Evolutionary conservation across 2,329 filamentous ascomycete genomes (phyloP).

Genomic region (Penicillium sp.): DNA sequence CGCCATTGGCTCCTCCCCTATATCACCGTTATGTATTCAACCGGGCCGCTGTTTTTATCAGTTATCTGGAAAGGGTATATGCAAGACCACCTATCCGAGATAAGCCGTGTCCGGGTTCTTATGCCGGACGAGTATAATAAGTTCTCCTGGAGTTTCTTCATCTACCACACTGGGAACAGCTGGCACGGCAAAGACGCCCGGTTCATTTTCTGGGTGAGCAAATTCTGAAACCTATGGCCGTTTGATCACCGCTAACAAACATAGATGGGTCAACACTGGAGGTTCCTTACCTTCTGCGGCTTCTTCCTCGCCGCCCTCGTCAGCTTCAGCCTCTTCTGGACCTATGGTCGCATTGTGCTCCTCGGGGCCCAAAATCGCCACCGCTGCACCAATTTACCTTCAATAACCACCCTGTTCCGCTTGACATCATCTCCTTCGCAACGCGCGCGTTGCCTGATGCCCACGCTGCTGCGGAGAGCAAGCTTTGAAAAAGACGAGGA

Average conservation of each 20-base stretch:
- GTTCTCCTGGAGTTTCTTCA: slow-evolving; percentile 70
- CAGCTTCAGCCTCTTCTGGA: slow-evolving; percentile 50
- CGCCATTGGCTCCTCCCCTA: slow-evolving; percentile 68
- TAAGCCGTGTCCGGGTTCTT: slow-evolving; percentile 62
- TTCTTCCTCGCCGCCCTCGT: slow-evolving; percentile 50
- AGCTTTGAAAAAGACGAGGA: slow-evolving; percentile 44
- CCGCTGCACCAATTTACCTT: slow-evolving; percentile 35
- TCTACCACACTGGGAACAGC: slow-evolving; percentile 61
- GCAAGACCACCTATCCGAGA: slow-evolving; percentile 40
- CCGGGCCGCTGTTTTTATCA: slow-evolving; percentile 72
- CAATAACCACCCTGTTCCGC: slow-evolving; percentile 25
- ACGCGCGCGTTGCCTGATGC: slow-evolving; percentile 32
- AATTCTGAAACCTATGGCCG: not conserved
- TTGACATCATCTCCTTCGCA: slow-evolving; percentile 34
- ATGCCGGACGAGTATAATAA: slow-evolving; percentile 70
- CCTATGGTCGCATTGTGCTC: slow-evolving; percentile 49
- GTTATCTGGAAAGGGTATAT: slow-evolving; percentile 75
- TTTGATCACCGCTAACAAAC: not conserved
- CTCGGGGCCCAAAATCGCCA: slow-evolving; percentile 41
- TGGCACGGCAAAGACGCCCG: slow-evolving; percentile 65
- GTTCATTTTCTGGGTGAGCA: slow-evolving; percentile 62
- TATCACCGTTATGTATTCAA: slow-evolving; percentile 76
- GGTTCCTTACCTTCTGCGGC: slow-evolving; percentile 53
- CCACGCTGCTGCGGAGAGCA: slow-evolving; percentile 38
- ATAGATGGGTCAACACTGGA: slow-evolving; percentile 57